Percentiles rank a stretch among this genome's conserved stretches.
phyloP scores from a whole-genome alignment of 305 asterid species.

The Fraxinus paxiana region DNA sequence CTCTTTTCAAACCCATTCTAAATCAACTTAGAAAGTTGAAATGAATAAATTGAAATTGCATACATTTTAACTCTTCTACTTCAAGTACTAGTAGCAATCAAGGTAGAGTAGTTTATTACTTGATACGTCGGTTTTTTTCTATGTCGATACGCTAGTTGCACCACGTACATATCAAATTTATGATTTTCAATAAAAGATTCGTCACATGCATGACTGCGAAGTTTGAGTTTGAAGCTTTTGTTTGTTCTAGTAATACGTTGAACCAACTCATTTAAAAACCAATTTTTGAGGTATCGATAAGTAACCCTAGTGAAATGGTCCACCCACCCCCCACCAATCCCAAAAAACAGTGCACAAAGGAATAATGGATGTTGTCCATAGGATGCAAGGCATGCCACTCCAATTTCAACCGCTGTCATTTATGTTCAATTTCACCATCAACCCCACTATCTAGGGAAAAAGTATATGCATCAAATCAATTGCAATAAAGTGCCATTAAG shows the following conservation, averaged over 20 bases:
- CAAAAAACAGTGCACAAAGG: neutral
- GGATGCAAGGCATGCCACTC: neutral
- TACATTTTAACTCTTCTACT: neutral
- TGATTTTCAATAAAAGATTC: neutral
- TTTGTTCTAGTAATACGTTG: neutral
- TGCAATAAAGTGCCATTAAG: slow-evolving; percentile 29
- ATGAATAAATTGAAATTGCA: neutral
- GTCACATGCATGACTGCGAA: neutral
- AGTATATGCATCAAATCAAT: slow-evolving; percentile 12
- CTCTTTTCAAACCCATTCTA: neutral
- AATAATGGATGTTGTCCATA: slow-evolving; percentile 15
- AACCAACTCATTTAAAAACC: neutral
- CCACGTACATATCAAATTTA: neutral
- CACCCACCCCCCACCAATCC: neutral
- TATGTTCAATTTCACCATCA: neutral
- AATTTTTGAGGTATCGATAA: neutral
- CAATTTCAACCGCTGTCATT: slow-evolving; percentile 19
- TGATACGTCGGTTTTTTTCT: neutral
- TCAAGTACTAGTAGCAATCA: neutral
- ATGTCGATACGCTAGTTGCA: neutral
- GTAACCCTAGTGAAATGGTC: neutral
- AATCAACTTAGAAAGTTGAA: neutral
- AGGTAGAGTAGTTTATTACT: neutral
- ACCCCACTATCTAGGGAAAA: neutral
- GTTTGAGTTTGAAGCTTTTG: neutral